Conservation (phyloP, 2,329 filamentous ascomycete species). For the Diaporthe ilicicola region DNA sequence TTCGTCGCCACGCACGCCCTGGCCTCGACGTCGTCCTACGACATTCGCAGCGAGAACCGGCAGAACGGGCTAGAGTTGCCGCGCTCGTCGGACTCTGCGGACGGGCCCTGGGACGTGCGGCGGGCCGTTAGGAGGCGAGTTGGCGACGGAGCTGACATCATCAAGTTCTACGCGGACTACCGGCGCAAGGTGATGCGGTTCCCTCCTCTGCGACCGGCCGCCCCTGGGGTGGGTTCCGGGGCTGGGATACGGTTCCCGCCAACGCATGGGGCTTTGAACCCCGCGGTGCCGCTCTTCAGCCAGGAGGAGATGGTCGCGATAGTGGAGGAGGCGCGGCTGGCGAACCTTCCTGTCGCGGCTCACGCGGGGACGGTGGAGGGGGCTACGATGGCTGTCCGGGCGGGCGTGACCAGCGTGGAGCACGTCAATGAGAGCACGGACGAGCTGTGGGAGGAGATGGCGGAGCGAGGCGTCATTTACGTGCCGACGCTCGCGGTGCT, state of each 20-base stretch:
- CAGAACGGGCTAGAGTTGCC: conserved; percentile 44
- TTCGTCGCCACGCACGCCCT: conserved; percentile 63
- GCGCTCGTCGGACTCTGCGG: conserved; percentile 52
- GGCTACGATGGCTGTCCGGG: conserved; percentile 54
- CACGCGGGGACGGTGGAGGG: conserved; percentile 53
- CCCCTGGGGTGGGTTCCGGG: conserved; percentile 31
- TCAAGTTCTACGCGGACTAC: conserved; percentile 62
- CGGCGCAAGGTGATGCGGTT: conserved; percentile 53
- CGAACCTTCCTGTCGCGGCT: conserved; percentile 51
- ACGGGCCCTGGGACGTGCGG: conserved; percentile 56
- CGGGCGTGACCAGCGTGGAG: conserved; percentile 58
- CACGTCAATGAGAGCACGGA: conserved; percentile 50
- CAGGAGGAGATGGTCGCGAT: conserved; percentile 60
- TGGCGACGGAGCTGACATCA: conserved; percentile 57
- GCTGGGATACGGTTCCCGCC: conserved; percentile 46
- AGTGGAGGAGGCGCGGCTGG: conserved; percentile 54
- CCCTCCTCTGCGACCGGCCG: conserved; percentile 45
- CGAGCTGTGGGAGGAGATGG: conserved; percentile 54
- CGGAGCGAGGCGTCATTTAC: conserved; percentile 53
- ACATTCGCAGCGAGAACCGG: conserved; percentile 56
- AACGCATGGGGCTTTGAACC: conserved; percentile 44
- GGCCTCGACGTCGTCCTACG: conserved; percentile 59
- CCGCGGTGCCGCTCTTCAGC: conserved; percentile 53
- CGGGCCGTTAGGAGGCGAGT: conserved; percentile 55
- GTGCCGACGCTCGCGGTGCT: conserved; percentile 61